Conservation (phyloP, 1,284 basidiomycete genomes). For the Inonotus hispidus region DNA sequence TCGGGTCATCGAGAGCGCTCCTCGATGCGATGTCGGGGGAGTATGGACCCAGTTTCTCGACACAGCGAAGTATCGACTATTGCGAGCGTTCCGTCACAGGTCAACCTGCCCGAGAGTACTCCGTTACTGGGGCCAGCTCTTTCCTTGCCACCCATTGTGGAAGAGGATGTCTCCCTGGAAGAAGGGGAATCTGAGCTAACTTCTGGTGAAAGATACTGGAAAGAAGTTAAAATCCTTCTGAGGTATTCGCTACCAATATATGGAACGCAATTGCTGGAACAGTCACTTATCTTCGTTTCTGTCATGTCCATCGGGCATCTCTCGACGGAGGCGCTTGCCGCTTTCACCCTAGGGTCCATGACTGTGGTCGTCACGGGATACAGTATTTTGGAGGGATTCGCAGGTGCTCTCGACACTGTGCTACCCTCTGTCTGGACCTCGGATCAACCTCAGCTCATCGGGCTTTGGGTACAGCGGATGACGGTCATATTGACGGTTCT, state of each 20-base stretch:
- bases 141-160: constrained; percentile 41
- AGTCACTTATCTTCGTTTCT: constrained; percentile 66
- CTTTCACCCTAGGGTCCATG: constrained; percentile 81
- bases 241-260: constrained; percentile 41
- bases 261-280: constrained; percentile 63
- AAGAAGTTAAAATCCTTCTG: constrained; percentile 55
- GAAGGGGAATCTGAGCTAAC: constrained; percentile 27
- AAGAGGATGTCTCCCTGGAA: constrained; percentile 25
- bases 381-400: constrained; percentile 78
- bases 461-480: constrained; percentile 89
- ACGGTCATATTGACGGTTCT: constrained; percentile 59
- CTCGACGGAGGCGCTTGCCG: constrained; percentile 77
- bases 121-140: constrained; percentile 42
- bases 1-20: not conserved
- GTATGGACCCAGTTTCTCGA: constrained; percentile 30
- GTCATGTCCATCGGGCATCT: constrained; percentile 84
- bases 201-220: constrained; percentile 40
- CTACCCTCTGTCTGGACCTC: constrained; percentile 91
- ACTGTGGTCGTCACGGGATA: constrained; percentile 70
- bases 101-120: constrained; percentile 39
- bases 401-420: constrained; percentile 83
- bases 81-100: constrained; percentile 24
- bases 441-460: constrained; percentile 74
- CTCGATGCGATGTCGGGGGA: constrained; percentile 19
- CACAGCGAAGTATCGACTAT: constrained; percentile 28